These are phyloP conservation scores for Centrapalus pauciflorus DNA, from an alignment of 129 eudicot species.

Conservation along the genomic window DNA sequence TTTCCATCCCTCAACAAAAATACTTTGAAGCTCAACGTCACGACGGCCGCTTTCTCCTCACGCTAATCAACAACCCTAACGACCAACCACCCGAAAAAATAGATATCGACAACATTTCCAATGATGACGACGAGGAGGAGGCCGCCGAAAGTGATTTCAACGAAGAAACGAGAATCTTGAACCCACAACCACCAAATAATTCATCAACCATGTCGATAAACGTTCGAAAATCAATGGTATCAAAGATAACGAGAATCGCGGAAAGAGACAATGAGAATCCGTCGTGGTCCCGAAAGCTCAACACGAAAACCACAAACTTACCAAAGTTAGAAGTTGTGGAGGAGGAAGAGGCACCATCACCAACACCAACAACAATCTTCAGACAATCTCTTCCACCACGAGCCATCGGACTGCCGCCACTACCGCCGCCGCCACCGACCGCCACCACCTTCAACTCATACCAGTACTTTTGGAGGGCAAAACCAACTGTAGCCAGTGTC, in stretches of 20 bases:
- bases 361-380: not conserved
- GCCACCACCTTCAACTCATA: conserved; percentile 54
- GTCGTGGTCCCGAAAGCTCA: conserved; percentile 41
- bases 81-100: conserved; percentile 9
- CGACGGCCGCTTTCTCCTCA: conserved; percentile 79
- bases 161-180: conserved; percentile 9
- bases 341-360: not conserved
- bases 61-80: conserved; percentile 34
- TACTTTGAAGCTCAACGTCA: conserved; percentile 65
- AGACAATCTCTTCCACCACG: conserved; percentile 42
- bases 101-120: conserved; percentile 19
- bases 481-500: conserved; percentile 29
- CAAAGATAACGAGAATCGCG: conserved; percentile 39
- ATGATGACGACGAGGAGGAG: conserved; percentile 12
- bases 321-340: conserved; percentile 7
- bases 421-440: conserved; percentile 17
- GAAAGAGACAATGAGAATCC: conserved; percentile 37
- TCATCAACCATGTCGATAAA: conserved; percentile 23
- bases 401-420: conserved; percentile 34
- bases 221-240: conserved; percentile 35
- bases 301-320: conserved; percentile 16
- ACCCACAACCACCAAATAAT: conserved; percentile 20
- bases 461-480: conserved; percentile 76
- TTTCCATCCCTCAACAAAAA: conserved; percentile 45
- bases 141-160: not conserved